Evolutionary conservation across 345 rosid genomes (phyloP), one percentile per base, ranked within the genome.

Genomic region (Lepidium sativum): DNA sequence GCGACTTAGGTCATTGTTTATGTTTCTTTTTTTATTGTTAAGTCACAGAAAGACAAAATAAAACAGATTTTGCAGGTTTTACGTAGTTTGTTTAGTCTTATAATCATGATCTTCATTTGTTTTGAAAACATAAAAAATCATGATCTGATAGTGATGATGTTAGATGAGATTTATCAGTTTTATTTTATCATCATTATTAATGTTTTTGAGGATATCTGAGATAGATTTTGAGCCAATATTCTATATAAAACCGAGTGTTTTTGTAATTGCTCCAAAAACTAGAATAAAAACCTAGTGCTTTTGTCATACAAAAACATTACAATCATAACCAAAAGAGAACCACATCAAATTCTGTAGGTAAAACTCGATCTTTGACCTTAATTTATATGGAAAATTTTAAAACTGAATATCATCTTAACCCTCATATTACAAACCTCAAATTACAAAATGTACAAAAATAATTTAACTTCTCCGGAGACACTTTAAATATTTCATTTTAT

Each of bases 1-100:
- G 59, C 60, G 27, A 60, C 45, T 44, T 29, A 69, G 45, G 20
- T 52, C 73, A 50, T 55, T 55, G 11, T 40, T 52, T 27, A 5
- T 27, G 31, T 27, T 27, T 27, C 31, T 27, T 27, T 27, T 27
- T 27, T 27, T 5, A 27, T 27, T 27, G 31, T 27, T 27, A 27
- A 29, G 45, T 53, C 7, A 18, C 2, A 65, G 32, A 60, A 43
- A 59, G 16, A 20, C 14, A 13, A 34, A 17, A 53, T 6, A 9
- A 9, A 14, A 23, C 35, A 41, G 37, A 41, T 14, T 18, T 54
- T 1, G 32, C 47, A 55, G 47, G 55, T 15, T 67, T 66, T 54
- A 55, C 54, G 29, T 66, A 21, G 54, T 8, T 16, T 42, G 27
- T 64, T 11, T 48, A n/a, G 10, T 2, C n/a, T 4, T 17, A 23